Base-by-base conservation (phyloP, 768 basidiomycete genomes). In the Stropharia rugosoannulata region DNA sequence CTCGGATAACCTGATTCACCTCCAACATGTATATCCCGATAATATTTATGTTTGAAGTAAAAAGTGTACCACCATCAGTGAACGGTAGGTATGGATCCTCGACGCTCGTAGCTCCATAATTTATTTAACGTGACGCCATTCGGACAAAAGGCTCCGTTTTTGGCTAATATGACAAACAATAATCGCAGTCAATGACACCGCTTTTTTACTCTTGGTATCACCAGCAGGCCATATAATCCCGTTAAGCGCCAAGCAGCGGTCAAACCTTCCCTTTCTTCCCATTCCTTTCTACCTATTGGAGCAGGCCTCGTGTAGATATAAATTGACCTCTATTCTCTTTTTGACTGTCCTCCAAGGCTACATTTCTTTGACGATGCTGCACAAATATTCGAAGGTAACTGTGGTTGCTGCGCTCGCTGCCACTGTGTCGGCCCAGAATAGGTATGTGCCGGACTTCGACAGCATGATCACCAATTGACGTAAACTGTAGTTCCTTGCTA, bases 381-480 rank as follows among this genome's bases (percentile, higher is more conserved):
- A 16, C 12, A 37, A 32, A n/a, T 41, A 27, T 32, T 51, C 48
- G 22, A 59, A 39, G 25, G 9, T 51, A 19, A 38, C 55, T 7
- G 37, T 48, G n/a, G 43, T 25, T 4, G 45, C 44, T 25, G 54
- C 48, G 5, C 54, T 38, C 8, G 49, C 19, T n/a, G 42, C 18
- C 18, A 35, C 37, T 36, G 51, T 48, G 25, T 54, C 57, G 8
- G 57, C 48, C 27, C 52, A 42, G 43, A 38, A 53, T 49, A 54
- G 37, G 57, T 52, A 18, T 19, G 42, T 1, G 11, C 9, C 22
- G 9, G 4, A 22, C 12, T 41, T 13, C 47, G 38, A 38, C 13
- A 40, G 15, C 9, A 5, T 3, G 6, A 32, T 10, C 9, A 40
- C 15, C 16, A n/a, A 32, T 15, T 42, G 48, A 45, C 37, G 13